These are phyloP conservation scores for Pseudocercospora cruenta DNA, from an alignment of 2,329 filamentous ascomycete species.

Conservation along the genomic window DNA sequence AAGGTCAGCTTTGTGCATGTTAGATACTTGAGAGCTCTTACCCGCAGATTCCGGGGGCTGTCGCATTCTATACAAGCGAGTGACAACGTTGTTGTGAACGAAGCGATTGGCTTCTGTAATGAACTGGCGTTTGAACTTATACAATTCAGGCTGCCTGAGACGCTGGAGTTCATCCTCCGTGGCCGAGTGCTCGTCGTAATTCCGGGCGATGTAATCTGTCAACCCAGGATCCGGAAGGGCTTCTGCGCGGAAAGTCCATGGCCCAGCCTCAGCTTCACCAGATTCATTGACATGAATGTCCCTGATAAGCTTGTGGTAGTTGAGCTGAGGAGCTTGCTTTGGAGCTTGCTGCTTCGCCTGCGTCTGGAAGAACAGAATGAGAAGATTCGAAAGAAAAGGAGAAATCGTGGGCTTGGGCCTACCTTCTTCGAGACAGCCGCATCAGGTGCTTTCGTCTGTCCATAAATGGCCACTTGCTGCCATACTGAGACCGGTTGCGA, in stretches of 20 bases:
- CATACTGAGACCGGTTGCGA: conserved; percentile 61
- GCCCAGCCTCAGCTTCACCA: conserved; percentile 2
- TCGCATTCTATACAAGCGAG: conserved; percentile 57
- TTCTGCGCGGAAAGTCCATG: conserved; percentile 34
- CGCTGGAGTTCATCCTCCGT: conserved; percentile 48
- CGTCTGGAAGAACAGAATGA: background rate
- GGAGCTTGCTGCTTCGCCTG: conserved; percentile 17
- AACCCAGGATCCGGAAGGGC: conserved; percentile 53
- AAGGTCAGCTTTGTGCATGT: background rate
- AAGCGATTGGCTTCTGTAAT: conserved; percentile 61
- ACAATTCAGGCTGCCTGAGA: conserved; percentile 24
- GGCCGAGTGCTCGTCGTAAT: conserved; percentile 54
- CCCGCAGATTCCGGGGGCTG: conserved; percentile 20
- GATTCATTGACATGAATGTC: conserved; percentile 19
- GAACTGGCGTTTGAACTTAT: conserved; percentile 53
- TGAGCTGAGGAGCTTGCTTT: conserved; percentile 13
- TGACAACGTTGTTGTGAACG: conserved; percentile 60
- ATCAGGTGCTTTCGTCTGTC: conserved; percentile 47
- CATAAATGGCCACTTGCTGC: conserved; percentile 63
- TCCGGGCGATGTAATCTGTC: conserved; percentile 57
- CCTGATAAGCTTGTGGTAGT: conserved; percentile 31
- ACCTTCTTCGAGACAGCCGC: conserved; percentile 28
- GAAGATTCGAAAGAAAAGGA: background rate
- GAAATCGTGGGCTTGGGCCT: background rate
- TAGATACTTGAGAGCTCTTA: background rate